Percentiles rank a stretch among this genome's conserved stretches.
These are phyloP conservation scores for Fusarium humuli DNA, from an alignment of 2,329 filamentous ascomycete genomes.

Conservation along the genomic window DNA sequence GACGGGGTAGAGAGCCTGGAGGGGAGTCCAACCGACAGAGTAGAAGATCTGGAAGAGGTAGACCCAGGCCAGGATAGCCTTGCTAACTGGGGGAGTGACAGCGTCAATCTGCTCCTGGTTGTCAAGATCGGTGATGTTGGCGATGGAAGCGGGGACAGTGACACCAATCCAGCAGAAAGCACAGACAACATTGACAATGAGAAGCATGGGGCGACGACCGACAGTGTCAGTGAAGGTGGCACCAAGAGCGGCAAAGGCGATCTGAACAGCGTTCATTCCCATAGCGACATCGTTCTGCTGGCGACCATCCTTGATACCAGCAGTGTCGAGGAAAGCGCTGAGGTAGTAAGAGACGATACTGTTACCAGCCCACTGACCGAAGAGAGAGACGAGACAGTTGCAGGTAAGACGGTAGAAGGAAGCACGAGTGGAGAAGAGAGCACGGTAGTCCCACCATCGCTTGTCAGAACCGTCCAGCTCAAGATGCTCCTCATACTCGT, in stretches of 20 bases:
- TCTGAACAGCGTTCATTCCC: slow-evolving; percentile 61
- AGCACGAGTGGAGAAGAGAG: slow-evolving; percentile 55
- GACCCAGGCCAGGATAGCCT: slow-evolving; percentile 61
- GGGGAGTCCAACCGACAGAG: slow-evolving; percentile 55
- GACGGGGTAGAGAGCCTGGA: slow-evolving; percentile 61
- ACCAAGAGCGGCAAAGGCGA: slow-evolving; percentile 61
- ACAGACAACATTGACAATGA: slow-evolving; percentile 60
- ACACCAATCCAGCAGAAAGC: slow-evolving; percentile 63
- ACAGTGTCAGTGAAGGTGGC: slow-evolving; percentile 61
- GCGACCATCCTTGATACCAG: slow-evolving; percentile 56
- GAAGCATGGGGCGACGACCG: slow-evolving; percentile 63
- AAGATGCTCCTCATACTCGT: slow-evolving; percentile 59
- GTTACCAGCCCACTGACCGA: slow-evolving; percentile 61
- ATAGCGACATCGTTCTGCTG: slow-evolving; percentile 61
- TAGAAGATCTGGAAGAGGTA: slow-evolving; percentile 52
- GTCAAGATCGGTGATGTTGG: slow-evolving; percentile 47
- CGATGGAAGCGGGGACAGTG: slow-evolving; percentile 57
- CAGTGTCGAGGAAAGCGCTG: slow-evolving; percentile 61
- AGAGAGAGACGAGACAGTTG: slow-evolving; percentile 57
- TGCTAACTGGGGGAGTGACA: slow-evolving; percentile 51
- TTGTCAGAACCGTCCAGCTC: slow-evolving; percentile 60
- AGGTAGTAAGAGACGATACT: slow-evolving; percentile 63
- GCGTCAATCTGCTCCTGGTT: slow-evolving; percentile 42
- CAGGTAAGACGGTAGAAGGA: slow-evolving; percentile 59
- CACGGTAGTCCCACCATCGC: slow-evolving; percentile 62